phyloP scores from a whole-genome alignment of 371 early-diverging fungal species.

The Zancudomyces culisetae region DNA sequence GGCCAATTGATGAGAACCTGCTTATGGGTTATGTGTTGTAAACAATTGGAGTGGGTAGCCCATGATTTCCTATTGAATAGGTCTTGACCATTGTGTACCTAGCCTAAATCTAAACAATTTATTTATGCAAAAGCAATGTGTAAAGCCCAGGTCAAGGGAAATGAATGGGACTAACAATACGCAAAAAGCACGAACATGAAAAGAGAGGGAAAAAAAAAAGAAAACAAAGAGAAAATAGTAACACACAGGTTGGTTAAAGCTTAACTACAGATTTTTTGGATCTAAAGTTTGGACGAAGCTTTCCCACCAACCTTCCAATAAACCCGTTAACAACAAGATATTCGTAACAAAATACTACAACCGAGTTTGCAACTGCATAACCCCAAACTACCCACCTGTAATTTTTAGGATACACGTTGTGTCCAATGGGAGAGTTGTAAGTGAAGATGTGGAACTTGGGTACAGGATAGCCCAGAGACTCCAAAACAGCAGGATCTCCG shows the following conservation, averaged over 20 bases:
- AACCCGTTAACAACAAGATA: conserved; percentile 33
- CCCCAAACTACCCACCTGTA: conserved; percentile 42
- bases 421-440: conserved; percentile 37
- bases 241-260: conserved; percentile 6
- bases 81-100: too few species aligned
- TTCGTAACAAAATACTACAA: conserved; percentile 30
- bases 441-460: conserved; percentile 31
- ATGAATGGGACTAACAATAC: too few species aligned
- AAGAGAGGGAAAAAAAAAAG: background rate
- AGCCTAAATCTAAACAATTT: too few species aligned
- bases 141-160: too few species aligned
- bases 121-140: too few species aligned
- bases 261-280: conserved; percentile 7
- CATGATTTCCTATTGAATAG: too few species aligned
- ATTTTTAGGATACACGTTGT: conserved; percentile 39
- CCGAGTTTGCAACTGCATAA: conserved; percentile 25
- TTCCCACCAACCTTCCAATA: conserved; percentile 18
- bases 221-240: background rate
- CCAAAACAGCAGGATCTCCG: conserved; percentile 28
- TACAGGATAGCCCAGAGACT: conserved; percentile 29
- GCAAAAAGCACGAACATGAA: too few species aligned
- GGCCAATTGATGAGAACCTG: too few species aligned
- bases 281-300: conserved; percentile 8
- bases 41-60: too few species aligned
- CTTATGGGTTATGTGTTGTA: too few species aligned